phyloP scores from a whole-genome alignment of 345 rosid species.

The Corchorus olitorius region DNA sequence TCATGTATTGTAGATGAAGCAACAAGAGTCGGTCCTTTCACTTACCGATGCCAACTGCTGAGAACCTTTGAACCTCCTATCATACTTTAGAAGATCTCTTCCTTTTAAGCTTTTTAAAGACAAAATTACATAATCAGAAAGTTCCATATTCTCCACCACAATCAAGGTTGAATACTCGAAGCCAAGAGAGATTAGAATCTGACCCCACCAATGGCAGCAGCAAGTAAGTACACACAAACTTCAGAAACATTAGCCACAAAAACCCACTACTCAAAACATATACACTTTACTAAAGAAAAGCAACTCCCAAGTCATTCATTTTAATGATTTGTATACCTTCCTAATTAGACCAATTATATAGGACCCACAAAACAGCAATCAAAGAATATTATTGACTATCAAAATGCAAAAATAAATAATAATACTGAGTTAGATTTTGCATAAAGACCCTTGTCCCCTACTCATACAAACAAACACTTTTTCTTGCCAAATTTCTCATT shows the following conservation, averaged over 20 bases:
- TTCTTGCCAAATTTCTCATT: background rate
- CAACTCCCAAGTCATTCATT: conserved; percentile 29
- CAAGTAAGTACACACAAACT: background rate
- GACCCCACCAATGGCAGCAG: conserved; percentile 34
- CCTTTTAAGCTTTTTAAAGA: background rate
- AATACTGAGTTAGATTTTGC: conserved; percentile 7
- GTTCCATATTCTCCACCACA: conserved; percentile 26
- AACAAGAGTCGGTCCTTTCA: background rate
- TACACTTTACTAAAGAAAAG: conserved; percentile 12
- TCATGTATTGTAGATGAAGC: conserved; percentile 16
- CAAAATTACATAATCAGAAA: conserved; percentile 14
- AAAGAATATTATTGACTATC: conserved; percentile 19
- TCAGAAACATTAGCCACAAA: conserved; percentile 18
- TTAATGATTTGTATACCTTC: conserved; percentile 28
- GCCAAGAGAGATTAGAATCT: conserved; percentile 26
- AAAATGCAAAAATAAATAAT: conserved; percentile 9
- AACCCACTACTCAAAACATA: conserved; percentile 10
- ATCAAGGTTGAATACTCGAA: conserved; percentile 14
- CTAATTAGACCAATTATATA: conserved; percentile 19
- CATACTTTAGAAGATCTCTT: conserved; percentile 4
- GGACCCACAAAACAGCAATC: conserved; percentile 23
- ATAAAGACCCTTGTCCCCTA: conserved; percentile 27
- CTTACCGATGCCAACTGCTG: background rate
- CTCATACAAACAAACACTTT: conserved; percentile 2
- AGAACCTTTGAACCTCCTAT: conserved; percentile 19